phyloP scores from a whole-genome alignment of 768 basidiomycete genomes.

The Atractiella rhizophila region DNA sequence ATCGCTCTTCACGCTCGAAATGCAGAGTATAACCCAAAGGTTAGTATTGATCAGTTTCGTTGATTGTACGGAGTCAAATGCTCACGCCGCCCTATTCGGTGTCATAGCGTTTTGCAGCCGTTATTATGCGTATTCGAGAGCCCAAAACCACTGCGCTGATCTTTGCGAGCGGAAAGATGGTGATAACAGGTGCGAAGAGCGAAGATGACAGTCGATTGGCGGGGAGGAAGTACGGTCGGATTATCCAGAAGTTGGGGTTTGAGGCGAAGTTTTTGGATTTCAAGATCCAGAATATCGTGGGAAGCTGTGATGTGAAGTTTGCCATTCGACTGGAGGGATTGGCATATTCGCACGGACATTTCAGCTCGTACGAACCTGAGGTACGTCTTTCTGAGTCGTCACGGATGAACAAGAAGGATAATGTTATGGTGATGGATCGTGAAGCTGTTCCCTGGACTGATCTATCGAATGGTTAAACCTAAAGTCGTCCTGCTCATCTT shows the following conservation, averaged over 20 bases:
- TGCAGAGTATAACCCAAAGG: constrained; percentile 99
- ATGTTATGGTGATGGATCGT: not conserved
- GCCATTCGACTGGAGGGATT: constrained; percentile 92
- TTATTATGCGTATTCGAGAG: constrained; percentile 99
- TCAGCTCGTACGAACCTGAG: constrained; percentile 94
- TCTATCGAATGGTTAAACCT: constrained; percentile 98
- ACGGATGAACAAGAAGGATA: constrained; percentile 4
- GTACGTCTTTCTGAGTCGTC: constrained; percentile 26
- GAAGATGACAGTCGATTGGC: constrained; percentile 93
- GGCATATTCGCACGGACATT: constrained; percentile 91
- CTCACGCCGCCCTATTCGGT: not conserved
- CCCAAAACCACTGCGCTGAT: constrained; percentile 98
- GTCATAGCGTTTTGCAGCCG: constrained; percentile 90
- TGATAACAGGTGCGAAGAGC: constrained; percentile 96
- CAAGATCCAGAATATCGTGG: constrained; percentile 99
- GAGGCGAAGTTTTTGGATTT: constrained; percentile 98
- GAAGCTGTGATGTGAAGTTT: constrained; percentile 94
- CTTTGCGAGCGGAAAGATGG: constrained; percentile 99
- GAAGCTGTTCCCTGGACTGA: constrained; percentile 91
- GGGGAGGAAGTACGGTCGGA: constrained; percentile 93
- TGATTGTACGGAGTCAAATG: not conserved
- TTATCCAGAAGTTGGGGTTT: constrained; percentile 97
- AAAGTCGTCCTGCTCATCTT: constrained; percentile 97
- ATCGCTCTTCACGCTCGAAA: constrained; percentile 87
- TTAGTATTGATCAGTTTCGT: constrained; percentile 29